These are phyloP conservation scores for Colletotrichum sidae DNA, from an alignment of 2,329 filamentous ascomycete genomes.

Conservation along the genomic window DNA sequence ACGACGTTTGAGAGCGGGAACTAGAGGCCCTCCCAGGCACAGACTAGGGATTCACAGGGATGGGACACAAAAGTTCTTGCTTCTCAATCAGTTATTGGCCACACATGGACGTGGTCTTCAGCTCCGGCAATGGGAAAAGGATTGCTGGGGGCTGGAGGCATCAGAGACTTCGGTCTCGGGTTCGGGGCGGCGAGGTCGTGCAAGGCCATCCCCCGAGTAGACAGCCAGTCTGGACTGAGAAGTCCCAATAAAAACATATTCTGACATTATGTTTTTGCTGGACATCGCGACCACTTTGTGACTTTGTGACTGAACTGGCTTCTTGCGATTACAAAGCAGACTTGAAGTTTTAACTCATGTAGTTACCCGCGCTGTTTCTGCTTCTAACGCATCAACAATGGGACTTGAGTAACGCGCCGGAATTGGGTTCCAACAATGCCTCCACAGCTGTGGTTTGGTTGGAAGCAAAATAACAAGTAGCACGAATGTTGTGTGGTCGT, in stretches of 20 bases:
- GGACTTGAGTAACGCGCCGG: too few species aligned
- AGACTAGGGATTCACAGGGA: slow-evolving; percentile 50
- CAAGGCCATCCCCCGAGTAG: slow-evolving; percentile 45
- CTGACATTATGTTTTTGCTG: slow-evolving; percentile 35
- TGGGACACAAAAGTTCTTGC: slow-evolving; percentile 43
- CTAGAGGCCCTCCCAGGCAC: slow-evolving; percentile 50
- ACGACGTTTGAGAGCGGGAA: slow-evolving; percentile 48
- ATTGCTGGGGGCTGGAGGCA: slow-evolving; percentile 40
- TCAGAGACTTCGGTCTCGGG: slow-evolving; percentile 49
- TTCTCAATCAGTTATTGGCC: slow-evolving; percentile 41
- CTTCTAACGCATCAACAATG: too few species aligned
- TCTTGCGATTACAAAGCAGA: too few species aligned
- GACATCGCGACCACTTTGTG: too few species aligned
- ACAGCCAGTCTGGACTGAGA: slow-evolving; percentile 55
- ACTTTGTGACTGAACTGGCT: too few species aligned
- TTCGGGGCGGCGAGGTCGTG: slow-evolving; percentile 44
- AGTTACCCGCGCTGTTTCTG: too few species aligned
- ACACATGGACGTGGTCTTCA: slow-evolving; percentile 38
- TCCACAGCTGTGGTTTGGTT: too few species aligned
- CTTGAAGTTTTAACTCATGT: too few species aligned
- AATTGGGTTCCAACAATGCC: too few species aligned
- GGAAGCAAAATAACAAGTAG: too few species aligned
- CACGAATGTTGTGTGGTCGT: too few species aligned
- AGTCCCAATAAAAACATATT: slow-evolving; percentile 53
- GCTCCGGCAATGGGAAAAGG: slow-evolving; percentile 35